Conservation (phyloP, 768 basidiomycete genomes). For the Tylopilus subfusipes region DNA sequence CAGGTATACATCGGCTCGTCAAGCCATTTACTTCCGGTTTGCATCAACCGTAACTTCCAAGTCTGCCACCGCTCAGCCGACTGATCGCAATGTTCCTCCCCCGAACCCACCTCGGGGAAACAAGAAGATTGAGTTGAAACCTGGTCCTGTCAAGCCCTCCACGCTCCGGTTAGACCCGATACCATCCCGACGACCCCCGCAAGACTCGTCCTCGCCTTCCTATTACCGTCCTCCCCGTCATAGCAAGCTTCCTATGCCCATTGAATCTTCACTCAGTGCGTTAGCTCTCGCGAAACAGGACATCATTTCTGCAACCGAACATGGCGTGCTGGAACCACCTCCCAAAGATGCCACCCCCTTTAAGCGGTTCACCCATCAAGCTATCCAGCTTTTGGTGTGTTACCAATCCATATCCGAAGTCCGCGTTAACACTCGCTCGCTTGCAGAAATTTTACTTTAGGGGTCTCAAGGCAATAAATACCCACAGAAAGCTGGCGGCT, state of each 20-base stretch:
- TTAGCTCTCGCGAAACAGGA: slow-evolving; percentile 59
- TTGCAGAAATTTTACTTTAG: slow-evolving; percentile 79
- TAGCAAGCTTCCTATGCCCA: slow-evolving; percentile 15
- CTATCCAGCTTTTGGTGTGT: slow-evolving; percentile 44
- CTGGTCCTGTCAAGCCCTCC: slow-evolving; percentile 54
- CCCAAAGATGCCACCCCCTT: slow-evolving; percentile 59
- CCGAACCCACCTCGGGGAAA: slow-evolving; percentile 34
- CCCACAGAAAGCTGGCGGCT: slow-evolving; percentile 52
- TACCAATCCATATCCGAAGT: neutral
- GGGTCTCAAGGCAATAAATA: slow-evolving; percentile 69
- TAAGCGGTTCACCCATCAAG: slow-evolving; percentile 47
- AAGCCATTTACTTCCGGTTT: slow-evolving; percentile 10
- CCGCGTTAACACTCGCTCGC: neutral
- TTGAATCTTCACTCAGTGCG: slow-evolving; percentile 25
- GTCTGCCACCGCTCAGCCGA: slow-evolving; percentile 13
- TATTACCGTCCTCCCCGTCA: slow-evolving; percentile 27
- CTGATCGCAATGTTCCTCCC: slow-evolving; percentile 26
- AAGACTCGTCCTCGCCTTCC: slow-evolving; percentile 24
- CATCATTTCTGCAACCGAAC: slow-evolving; percentile 58
- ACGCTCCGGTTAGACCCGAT: slow-evolving; percentile 20
- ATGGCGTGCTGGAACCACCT: slow-evolving; percentile 66
- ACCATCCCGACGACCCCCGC: slow-evolving; percentile 20
- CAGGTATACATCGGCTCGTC: slow-evolving; percentile 1
- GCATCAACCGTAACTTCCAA: slow-evolving; percentile 33
- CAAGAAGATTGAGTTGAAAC: slow-evolving; percentile 57